Evolutionary conservation across 768 basidiomycete genomes (phyloP), one percentile per base, ranked within the genome.

Genomic region (Leccinum sublutescens): DNA sequence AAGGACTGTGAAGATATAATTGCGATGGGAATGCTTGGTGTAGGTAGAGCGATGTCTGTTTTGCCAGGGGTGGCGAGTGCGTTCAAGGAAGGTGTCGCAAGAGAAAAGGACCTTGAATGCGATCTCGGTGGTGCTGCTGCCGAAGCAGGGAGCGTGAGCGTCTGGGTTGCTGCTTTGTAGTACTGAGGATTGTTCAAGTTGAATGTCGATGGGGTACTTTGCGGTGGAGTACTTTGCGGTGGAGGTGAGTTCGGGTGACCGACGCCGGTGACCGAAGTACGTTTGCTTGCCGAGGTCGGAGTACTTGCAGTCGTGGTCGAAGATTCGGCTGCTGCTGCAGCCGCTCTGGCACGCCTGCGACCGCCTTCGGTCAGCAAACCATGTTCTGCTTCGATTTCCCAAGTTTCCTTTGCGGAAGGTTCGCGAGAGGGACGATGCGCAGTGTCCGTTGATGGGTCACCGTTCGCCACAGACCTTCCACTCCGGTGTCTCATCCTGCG

Each of bases 301-400:
- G 56, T 19, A 19, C 47, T 29, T 19, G 47, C 29, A 14, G 56
- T 19, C 10, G 70, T 62, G 4, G 70, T 66, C 2, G 68, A 60
- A 5, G 71, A 66, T 52, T 68, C 71, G n/a, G 80, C 83, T 5
- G 76, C 77, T 0, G 52, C 64, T 0, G 61, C 67, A 1, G 54
- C 61, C 14, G 85, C 87, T 58, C 85, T 76, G 21, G 85, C 85
- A 19, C 87, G 80, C 36, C 89, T 76, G 63, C 80, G 82, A 17
- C 85, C 88, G 19, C 88, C 91, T 64, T 91, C 91, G 0, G 89
- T 89, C 31, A 87, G 67, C 51, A 91, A 68, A 1, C 88, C 89
- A 59, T 85, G 85, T 66, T 91, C 89, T 1, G 87, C 88, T 59
- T 90, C 89, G 31, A 88, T 79, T 63, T 92, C 91, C 89, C 89